Base-by-base conservation (phyloP, 306 rosid genomes). In the Begonia masoniana region DNA sequence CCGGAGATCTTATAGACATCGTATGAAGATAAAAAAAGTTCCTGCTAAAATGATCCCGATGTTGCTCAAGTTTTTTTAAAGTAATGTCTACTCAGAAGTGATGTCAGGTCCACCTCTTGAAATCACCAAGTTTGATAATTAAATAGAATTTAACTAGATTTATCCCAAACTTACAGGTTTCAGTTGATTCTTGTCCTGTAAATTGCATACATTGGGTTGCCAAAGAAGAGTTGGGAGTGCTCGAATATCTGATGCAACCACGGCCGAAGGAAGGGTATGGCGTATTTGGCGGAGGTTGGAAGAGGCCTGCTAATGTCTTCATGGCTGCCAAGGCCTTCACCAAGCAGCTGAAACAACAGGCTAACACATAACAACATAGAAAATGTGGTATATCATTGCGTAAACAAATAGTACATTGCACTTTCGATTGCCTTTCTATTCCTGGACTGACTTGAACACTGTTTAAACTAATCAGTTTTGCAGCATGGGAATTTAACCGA, bases 241-340 rank as follows among this genome's bases (percentile, higher is more conserved):
- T 82, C 1, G 95, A 85, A 77, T 82, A 82, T 67, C 55, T 82
- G 63, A 77, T 73, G 46, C 81, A 79, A 58, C 92, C 92, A 36
- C 95, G 64, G 57, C 79, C 62, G 3, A 85, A 79, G 61, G 77
- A 79, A 43, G 92, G 66, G 36, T 71, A 79, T 72, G 95, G 92
- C 2, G 72, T 82, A 53, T 85, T 75, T 63, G 95, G 87, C 59
- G 95, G 95, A 57, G 92, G 87, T 12, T 85, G 95, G 95, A 87
- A 82, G 61, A 82, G 69, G 52, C 82, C 84, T 13, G 74, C 71
- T 56, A 79, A 85, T 64, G 87, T 82, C 47, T 85, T 85, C 61
- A 47, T 24, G 55, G 85, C 88, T n/a, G 95, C 95, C 1, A 59
- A 75, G 57, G 67, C 82, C 58, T 79, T 77, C 71, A 64, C 50